A percentile compares a stretch with the other conserved stretches of the same genome.
phyloP scores from a whole-genome alignment of 1,284 basidiomycete genomes.

The Boletellus sp. region DNA sequence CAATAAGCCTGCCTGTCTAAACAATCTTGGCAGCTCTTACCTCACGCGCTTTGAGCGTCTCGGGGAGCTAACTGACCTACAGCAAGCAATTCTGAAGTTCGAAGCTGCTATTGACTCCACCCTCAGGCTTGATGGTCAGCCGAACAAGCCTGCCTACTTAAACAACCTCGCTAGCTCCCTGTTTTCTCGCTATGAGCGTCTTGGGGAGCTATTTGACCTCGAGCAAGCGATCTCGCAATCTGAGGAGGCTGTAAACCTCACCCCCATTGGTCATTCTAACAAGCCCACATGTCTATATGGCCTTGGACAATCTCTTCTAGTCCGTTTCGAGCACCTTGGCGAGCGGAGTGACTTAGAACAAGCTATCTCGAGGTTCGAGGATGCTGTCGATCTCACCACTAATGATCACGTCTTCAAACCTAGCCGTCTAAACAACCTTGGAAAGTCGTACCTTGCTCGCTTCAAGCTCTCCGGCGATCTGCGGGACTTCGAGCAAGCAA shows the following conservation, averaged over 20 bases:
- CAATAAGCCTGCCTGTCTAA: background rate
- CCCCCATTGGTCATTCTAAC: background rate
- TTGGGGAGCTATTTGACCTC: slow-evolving; percentile 3
- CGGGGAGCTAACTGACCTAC: background rate
- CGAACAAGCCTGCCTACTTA: background rate
- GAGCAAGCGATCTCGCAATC: slow-evolving; percentile 5
- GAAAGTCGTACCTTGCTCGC: background rate
- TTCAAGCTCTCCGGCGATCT: background rate
- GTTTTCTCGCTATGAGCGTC: background rate
- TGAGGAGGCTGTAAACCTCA: background rate
- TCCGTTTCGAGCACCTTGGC: background rate
- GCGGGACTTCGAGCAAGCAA: slow-evolving; percentile 1
- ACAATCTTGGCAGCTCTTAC: background rate
- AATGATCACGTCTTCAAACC: background rate
- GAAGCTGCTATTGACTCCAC: background rate
- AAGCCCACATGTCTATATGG: background rate
- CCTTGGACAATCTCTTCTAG: background rate
- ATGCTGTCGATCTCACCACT: background rate
- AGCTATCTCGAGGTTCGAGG: background rate
- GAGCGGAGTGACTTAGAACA: slow-evolving; percentile 3
- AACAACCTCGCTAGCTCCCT: background rate
- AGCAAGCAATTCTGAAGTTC: background rate
- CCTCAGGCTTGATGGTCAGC: background rate
- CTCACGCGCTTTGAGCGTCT: background rate
- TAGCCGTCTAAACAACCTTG: background rate